Base-by-base conservation (phyloP, 2,329 filamentous ascomycete genomes). In the Hymenoscyphus fraxineus region DNA sequence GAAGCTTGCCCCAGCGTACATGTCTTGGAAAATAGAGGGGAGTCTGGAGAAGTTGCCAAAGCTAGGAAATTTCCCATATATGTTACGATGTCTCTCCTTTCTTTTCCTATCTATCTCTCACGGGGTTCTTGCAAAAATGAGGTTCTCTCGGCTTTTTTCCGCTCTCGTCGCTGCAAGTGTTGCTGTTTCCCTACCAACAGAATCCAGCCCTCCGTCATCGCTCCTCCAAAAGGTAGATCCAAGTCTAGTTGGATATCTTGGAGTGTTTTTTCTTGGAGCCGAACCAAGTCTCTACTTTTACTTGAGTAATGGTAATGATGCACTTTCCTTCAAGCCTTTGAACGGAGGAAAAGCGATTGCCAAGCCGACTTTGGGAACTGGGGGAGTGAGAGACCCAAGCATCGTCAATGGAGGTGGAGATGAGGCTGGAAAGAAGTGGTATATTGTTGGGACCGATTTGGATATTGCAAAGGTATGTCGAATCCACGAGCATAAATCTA, bases 221-320 rank as follows among this genome's bases (percentile, higher is more conserved):
- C 59, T 67, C 16, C 35, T 60, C 19, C n/a, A 54, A 15, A 61
- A 66, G 5, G 67, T 65, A 7, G 65, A 80, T 55, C 15, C 79
- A 0, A 78, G 73, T 60, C 73, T 83, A 2, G 80, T 79, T 0
- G 81, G 82, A 1, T 85, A 85, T 70, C 73, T 85, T 1, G 82
- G 81, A 2, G 81, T 80, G 9, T 83, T 85, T 72, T 85, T 85
- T 70, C 78, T 84, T 3, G 82, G 83, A 5, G 77, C 80, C 35
- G 80, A 82, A 41, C 82, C 82, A 0, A 80, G 79, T 60, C 79
- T 85, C 2, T 85, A 84, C 71, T 80, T 83, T 65, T 83, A 85
- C 68, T 76, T 82, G 51, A 83, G 81, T 69, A 80, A 83, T 51
- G 81, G 80, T 61, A 84, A 85, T 70, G 78, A 81, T 68, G 75